phyloP scores from a whole-genome alignment of 2,329 filamentous ascomycete genomes.

The Epichloe baconii region DNA sequence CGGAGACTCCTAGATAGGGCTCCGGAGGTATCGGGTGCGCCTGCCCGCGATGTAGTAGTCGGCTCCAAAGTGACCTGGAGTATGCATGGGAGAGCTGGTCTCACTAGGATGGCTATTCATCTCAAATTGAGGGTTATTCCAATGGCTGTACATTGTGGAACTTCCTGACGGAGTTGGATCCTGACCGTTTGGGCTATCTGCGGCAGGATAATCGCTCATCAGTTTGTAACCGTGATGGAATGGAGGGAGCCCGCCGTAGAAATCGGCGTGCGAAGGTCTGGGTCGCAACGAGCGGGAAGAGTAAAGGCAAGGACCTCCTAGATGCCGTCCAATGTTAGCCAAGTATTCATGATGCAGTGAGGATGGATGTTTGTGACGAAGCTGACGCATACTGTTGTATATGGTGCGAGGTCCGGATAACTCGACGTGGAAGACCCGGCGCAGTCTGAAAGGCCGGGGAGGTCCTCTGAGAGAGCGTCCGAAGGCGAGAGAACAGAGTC shows the following conservation, averaged over 20 bases:
- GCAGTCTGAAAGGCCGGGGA: constrained; percentile 15
- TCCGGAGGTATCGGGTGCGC: constrained; percentile 24
- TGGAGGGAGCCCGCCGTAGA: constrained; percentile 34
- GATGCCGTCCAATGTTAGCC: neutral
- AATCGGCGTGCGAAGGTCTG: constrained; percentile 36
- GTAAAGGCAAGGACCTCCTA: constrained; percentile 21
- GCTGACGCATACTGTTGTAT: constrained; percentile 19
- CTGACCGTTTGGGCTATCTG: constrained; percentile 24
- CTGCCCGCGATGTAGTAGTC: constrained; percentile 29
- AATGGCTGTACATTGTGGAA: constrained; percentile 31
- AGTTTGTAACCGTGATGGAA: constrained; percentile 31
- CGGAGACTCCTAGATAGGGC: constrained; percentile 23
- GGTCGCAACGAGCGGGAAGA: constrained; percentile 25
- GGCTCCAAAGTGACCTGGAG: constrained; percentile 21
- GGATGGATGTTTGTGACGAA: neutral
- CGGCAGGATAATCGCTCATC: constrained; percentile 26
- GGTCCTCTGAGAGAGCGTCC: constrained; percentile 16
- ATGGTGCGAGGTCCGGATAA: constrained; percentile 19
- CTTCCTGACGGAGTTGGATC: constrained; percentile 35
- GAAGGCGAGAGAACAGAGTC: constrained; percentile 19
- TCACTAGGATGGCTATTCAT: constrained; percentile 29
- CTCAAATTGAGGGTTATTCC: constrained; percentile 25
- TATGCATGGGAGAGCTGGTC: constrained; percentile 31
- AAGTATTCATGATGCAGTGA: neutral
- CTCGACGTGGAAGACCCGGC: constrained; percentile 13